These are phyloP conservation scores for Trichosporon coremiiforme DNA, from an alignment of 1,284 basidiomycete genomes.

Conservation along the genomic window DNA sequence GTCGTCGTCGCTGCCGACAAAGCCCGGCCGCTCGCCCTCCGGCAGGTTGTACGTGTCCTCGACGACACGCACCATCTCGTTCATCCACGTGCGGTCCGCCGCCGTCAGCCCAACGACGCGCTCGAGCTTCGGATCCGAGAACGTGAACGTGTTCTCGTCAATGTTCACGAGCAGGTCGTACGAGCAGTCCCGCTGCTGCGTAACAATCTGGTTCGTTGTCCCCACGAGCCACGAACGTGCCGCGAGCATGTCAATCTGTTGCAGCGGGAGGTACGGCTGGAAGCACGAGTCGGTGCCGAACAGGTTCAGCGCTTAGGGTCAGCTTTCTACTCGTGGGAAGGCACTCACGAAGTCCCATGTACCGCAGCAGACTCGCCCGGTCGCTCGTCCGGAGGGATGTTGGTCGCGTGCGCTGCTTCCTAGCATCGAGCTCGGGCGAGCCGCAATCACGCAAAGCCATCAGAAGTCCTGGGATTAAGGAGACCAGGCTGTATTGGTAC, in stretches of 20 bases:
- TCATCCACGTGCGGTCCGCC: constrained; percentile 96
- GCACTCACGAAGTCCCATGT: constrained; percentile 83
- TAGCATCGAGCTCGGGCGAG: constrained; percentile 75
- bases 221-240: constrained; percentile 78
- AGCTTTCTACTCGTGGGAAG: constrained; percentile 12
- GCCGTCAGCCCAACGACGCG: constrained; percentile 77
- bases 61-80: constrained; percentile 74
- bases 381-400: constrained; percentile 86
- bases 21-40: constrained; percentile 56
- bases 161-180: constrained; percentile 89
- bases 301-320: constrained; percentile 56
- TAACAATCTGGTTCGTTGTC: constrained; percentile 94
- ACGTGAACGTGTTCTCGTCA: constrained; percentile 80
- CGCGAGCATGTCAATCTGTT: constrained; percentile 88
- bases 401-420: constrained; percentile 64
- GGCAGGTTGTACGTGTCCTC: constrained; percentile 70
- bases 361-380: constrained; percentile 84
- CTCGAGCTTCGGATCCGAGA: constrained; percentile 78
- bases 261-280: constrained; percentile 94
- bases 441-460: constrained; percentile 89
- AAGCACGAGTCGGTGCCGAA: constrained; percentile 94
- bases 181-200: constrained; percentile 78
- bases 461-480: constrained; percentile 79
- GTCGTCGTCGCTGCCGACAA: constrained; percentile 92
- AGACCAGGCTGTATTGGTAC: constrained; percentile 93